Percentiles rank a stretch among this genome's conserved stretches.
These are phyloP conservation scores for Moesziomyces antarcticus DNA, from an alignment of 1,284 basidiomycete genomes.

Conservation along the genomic window DNA sequence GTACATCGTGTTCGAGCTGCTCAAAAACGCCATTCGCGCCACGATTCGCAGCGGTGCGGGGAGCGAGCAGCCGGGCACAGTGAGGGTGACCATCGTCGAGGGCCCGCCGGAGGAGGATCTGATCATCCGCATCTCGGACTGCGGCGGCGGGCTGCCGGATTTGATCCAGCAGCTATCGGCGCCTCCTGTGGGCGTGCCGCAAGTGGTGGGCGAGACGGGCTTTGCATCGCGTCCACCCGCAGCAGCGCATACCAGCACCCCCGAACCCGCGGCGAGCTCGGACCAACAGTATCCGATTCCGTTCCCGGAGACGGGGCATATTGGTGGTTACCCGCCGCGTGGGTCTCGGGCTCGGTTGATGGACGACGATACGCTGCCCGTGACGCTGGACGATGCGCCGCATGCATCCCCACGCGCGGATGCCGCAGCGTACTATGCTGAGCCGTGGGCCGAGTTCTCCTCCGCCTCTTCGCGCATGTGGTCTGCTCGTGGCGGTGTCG, in stretches of 20 bases:
- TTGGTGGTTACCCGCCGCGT: slow-evolving; percentile 32
- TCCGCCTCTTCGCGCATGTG: slow-evolving; percentile 1
- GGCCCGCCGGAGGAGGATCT: slow-evolving; percentile 63
- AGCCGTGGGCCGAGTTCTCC: slow-evolving; percentile 25
- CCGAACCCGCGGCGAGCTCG: neutral
- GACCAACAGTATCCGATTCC: slow-evolving; percentile 42
- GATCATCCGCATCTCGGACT: slow-evolving; percentile 63
- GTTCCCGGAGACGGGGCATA: slow-evolving; percentile 38
- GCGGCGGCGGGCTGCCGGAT: slow-evolving; percentile 47
- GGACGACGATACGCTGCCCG: slow-evolving; percentile 23
- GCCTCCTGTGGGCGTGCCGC: slow-evolving; percentile 9
- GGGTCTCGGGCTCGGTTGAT: slow-evolving; percentile 29
- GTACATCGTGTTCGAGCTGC: slow-evolving; percentile 86
- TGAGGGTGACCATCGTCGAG: slow-evolving; percentile 63
- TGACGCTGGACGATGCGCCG: slow-evolving; percentile 22
- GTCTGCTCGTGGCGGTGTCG: slow-evolving; percentile 30
- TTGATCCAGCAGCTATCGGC: slow-evolving; percentile 36
- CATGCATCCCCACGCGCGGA: slow-evolving; percentile 3
- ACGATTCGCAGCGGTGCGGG: slow-evolving; percentile 50
- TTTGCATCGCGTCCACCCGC: slow-evolving; percentile 6
- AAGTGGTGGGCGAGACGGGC: neutral
- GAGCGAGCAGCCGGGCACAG: slow-evolving; percentile 25
- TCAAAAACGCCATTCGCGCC: slow-evolving; percentile 76
- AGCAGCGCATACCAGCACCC: neutral
- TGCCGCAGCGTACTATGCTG: slow-evolving; percentile 22